A percentile compares a stretch with the other conserved stretches of the same genome.
Conservation (phyloP, 2,329 filamentous ascomycete species). For the Alternaria brassicicola region DNA sequence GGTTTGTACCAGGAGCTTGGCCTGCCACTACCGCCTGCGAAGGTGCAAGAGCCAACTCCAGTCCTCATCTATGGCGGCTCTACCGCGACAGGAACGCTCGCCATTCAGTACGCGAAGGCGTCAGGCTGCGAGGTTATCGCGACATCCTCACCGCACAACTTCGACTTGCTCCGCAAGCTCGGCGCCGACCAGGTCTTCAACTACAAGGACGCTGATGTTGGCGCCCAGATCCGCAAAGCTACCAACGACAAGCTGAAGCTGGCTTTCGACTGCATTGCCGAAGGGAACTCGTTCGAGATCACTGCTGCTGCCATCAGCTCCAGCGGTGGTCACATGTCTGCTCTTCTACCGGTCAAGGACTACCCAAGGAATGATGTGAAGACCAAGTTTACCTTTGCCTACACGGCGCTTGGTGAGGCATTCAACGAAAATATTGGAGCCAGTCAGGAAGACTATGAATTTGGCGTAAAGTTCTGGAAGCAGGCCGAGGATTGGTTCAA, state of each 20-base stretch:
- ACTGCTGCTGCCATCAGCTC: constrained; percentile 32
- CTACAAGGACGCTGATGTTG: constrained; percentile 55
- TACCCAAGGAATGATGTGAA: constrained; percentile 54
- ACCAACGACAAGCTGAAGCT: constrained; percentile 54
- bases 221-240: constrained; percentile 54
- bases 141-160: constrained; percentile 57
- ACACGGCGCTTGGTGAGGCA: constrained; percentile 52
- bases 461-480: constrained; percentile 36
- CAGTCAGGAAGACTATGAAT: constrained; percentile 35
- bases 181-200: constrained; percentile 59
- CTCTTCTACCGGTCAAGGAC: constrained; percentile 31
- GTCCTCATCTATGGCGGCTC: constrained; percentile 60
- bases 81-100: constrained; percentile 58
- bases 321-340: constrained; percentile 26
- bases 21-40: constrained; percentile 54
- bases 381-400: constrained; percentile 50
- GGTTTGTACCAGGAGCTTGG: constrained; percentile 53
- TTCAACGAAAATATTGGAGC: constrained; percentile 41
- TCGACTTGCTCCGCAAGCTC: constrained; percentile 54
- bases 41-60: constrained; percentile 45
- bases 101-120: constrained; percentile 58
- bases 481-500: constrained; percentile 31
- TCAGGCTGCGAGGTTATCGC: constrained; percentile 53
- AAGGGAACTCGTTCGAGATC: constrained; percentile 24
- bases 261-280: constrained; percentile 57